Evolutionary conservation across 2,329 filamentous ascomycete species (phyloP).

Genomic region (Alternaria alternata): DNA sequence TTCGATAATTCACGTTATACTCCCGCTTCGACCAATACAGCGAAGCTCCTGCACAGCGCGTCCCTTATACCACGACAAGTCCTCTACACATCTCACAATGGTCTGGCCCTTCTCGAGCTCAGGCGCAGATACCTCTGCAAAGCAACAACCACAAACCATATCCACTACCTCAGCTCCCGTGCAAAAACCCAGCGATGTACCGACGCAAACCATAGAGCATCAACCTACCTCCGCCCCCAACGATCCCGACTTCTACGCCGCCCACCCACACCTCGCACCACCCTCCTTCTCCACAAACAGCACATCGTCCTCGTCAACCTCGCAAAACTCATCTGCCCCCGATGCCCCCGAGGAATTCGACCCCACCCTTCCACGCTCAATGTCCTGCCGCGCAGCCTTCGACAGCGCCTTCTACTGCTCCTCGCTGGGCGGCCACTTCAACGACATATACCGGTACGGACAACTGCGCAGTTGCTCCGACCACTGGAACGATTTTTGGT

Average conservation of each 20-base stretch:
- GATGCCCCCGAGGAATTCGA: constrained; percentile 24
- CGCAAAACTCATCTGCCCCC: not conserved
- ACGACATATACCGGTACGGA: constrained; percentile 88
- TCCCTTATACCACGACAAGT: not conserved
- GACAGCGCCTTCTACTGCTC: constrained; percentile 95
- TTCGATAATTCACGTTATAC: not conserved
- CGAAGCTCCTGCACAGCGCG: not conserved
- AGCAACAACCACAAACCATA: constrained; percentile 25
- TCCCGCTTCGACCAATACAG: not conserved
- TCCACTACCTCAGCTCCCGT: constrained; percentile 5
- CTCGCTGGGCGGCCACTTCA: constrained; percentile 89
- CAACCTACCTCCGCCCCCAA: constrained; percentile 49
- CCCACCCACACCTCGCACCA: constrained; percentile 60
- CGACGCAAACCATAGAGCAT: constrained; percentile 18
- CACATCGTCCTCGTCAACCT: constrained; percentile 19
- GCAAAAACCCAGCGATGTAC: constrained; percentile 18
- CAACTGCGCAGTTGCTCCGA: constrained; percentile 78
- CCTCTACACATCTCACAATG: constrained; percentile 17
- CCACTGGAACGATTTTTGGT: constrained; percentile 94
- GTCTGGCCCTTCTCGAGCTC: constrained; percentile 33
- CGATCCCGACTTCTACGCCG: constrained; percentile 62
- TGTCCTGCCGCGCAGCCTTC: constrained; percentile 91
- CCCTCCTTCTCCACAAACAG: constrained; percentile 25
- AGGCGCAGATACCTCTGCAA: constrained; percentile 20
- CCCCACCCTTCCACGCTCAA: constrained; percentile 71